Evolutionary conservation across 2,329 filamentous ascomycete genomes (phyloP), one percentile per base, ranked within the genome.

Genomic region (Chaetoscypha palmicola): DNA sequence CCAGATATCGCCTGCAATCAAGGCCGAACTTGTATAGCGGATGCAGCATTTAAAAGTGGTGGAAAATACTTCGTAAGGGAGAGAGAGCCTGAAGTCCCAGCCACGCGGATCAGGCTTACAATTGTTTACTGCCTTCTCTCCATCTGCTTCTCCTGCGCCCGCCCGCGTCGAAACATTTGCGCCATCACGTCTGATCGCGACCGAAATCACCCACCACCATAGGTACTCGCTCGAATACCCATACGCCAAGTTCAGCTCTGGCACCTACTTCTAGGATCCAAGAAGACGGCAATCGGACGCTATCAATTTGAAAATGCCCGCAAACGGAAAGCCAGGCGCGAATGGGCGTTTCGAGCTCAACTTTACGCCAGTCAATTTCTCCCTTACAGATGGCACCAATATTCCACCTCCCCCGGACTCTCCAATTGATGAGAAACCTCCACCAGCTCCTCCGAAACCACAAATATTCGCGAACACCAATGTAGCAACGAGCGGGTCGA

Each of bases 361-460:
- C 31, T 52, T 63, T 46, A 53, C 48, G 14, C 59, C 60, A 32
- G 45, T 63, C 21, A 56, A 57, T 43, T 59, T 52, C 41, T 60
- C 57, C 38, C 54, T 63, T 26, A 63, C 61, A 40, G 61, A 61
- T 8, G 61, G 61, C 34, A 63, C 61, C 28, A 48, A 61, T 43
- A 63, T 63, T 30, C 61, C 61, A 31, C 60, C 61, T 28, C 61
- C 61, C 4, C 59, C 56, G 35, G 58, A 55, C 21, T 62, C 60
- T 23, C 59, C 60, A 30, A 45, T 60, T 20, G 54, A 59, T 54
- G 54, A 61, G 46, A 47, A 49, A 22, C 46, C 57, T 34, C 47
- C 54, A n/a, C 44, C 52, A 26, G 40, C 49, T 11, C 41, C 46
- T 11, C 31, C 47, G 21, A 36, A 43, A 37, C 28, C 40, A 5